phyloP scores from a whole-genome alignment of 1,139 yeast species.

The Kazachstania sp. region DNA sequence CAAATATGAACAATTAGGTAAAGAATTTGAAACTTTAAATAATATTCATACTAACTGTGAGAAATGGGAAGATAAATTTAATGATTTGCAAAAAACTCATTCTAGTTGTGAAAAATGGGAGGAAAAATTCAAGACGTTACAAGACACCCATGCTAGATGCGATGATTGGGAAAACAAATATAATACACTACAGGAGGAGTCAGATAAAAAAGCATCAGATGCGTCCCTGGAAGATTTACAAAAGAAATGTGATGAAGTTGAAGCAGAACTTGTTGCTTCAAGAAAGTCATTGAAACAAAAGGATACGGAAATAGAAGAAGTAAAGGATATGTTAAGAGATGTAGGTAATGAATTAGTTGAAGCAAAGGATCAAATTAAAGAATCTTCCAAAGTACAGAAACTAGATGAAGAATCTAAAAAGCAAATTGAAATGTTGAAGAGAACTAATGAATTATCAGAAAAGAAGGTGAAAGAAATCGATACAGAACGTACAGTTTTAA shows the following conservation, averaged over 20 bases:
- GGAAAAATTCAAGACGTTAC: too few relatives aligned
- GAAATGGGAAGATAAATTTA: conserved; percentile 13
- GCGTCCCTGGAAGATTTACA: conserved; percentile 1
- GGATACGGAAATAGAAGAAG: conserved; percentile 30
- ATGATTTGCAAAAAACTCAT: conserved; percentile 8
- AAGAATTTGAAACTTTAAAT: conserved; percentile 2
- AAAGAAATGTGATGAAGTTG: conserved; percentile 10
- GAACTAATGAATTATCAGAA: neutral
- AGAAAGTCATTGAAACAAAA: conserved; percentile 17
- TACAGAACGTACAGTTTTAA: conserved; percentile 15
- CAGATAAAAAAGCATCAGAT: neutral
- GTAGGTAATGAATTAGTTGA: conserved; percentile 69
- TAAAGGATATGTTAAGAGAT: conserved; percentile 63
- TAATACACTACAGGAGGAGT: conserved; percentile 10
- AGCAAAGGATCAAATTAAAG: conserved; percentile 25
- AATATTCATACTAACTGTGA: conserved; percentile 10
- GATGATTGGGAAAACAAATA: conserved; percentile 14
- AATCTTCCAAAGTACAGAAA: neutral
- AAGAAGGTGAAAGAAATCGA: conserved; percentile 5
- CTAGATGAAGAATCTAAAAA: conserved; percentile 8
- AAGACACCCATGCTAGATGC: conserved; percentile 13
- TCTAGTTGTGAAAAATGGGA: conserved; percentile 13
- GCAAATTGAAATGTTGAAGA: conserved; percentile 21
- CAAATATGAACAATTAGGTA: conserved; percentile 18
- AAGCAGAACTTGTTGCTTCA: conserved; percentile 11